Conservation (phyloP, 1,284 basidiomycete genomes). For the Stygiomarasmius scandens region DNA sequence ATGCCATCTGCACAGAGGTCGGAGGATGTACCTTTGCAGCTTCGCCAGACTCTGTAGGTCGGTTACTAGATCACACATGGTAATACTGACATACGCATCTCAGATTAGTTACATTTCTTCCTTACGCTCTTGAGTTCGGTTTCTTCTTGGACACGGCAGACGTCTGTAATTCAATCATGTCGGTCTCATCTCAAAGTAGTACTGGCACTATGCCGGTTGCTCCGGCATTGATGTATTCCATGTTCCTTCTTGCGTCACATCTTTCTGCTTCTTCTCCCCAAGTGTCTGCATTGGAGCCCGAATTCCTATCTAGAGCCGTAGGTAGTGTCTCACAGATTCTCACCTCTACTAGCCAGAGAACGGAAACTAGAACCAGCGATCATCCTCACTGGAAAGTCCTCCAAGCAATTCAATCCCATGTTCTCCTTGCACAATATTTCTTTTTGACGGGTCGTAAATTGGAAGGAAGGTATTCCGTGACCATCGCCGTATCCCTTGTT, state of each 20-base stretch:
- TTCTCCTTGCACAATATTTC: conserved; percentile 17
- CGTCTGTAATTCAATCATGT: conserved; percentile 18
- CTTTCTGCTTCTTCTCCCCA: background rate
- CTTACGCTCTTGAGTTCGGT: conserved; percentile 34
- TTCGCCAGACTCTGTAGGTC: background rate
- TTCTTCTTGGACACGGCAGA: conserved; percentile 39
- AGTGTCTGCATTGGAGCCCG: background rate
- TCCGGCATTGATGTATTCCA: background rate
- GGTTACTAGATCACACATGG: background rate
- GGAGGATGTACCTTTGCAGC: background rate
- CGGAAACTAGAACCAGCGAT: conserved; percentile 18
- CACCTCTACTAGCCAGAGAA: conserved; percentile 20
- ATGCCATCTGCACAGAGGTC: background rate
- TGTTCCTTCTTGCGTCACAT: background rate
- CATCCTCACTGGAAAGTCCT: conserved; percentile 7
- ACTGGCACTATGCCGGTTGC: background rate
- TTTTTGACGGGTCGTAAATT: background rate
- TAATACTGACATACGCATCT: background rate
- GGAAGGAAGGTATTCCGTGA: conserved; percentile 12
- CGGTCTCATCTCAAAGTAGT: background rate
- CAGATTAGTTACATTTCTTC: conserved; percentile 27
- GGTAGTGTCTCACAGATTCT: conserved; percentile 7
- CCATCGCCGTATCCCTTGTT: conserved; percentile 13
- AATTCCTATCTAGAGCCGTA: background rate
- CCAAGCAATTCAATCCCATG: conserved; percentile 13